phyloP scores from a whole-genome alignment of 75 land plant species.

The Picea sitchensis region DNA sequence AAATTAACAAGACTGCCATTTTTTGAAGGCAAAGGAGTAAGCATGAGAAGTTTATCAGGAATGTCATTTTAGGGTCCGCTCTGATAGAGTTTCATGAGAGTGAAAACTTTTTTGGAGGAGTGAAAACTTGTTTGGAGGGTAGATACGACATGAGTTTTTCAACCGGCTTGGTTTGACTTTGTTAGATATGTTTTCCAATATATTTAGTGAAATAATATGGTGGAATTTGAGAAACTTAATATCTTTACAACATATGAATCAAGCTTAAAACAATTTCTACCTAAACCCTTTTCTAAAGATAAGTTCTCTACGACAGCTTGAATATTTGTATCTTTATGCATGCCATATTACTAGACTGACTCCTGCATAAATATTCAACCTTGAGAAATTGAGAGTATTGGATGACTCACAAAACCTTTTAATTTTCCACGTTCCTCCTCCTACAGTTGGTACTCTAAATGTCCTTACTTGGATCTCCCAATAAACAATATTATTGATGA shows the following conservation, averaged over 20 bases:
- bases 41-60: not conserved
- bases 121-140: constrained; percentile 10
- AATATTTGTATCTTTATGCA: constrained; percentile 62
- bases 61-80: not conserved
- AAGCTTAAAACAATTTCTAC: constrained; percentile 31
- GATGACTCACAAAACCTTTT: constrained; percentile 63
- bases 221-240: constrained; percentile 10
- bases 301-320: constrained; percentile 20
- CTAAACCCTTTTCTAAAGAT: constrained; percentile 16
- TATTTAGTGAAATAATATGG: constrained; percentile 38
- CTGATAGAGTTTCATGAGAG: constrained; percentile 13
- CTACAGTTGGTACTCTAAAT: not conserved
- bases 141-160: constrained; percentile 12
- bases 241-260: constrained; percentile 54
- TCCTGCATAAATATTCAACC: constrained; percentile 16
- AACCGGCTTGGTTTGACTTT: constrained; percentile 35
- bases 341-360: constrained; percentile 40
- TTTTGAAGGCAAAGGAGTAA: not conserved
- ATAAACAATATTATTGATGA: constrained; percentile 65
- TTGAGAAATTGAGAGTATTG: constrained; percentile 20
- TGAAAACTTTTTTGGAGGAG: not conserved
- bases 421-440: constrained; percentile 47
- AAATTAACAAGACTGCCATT: too few species aligned
- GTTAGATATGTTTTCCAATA: constrained; percentile 56
- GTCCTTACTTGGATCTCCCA: constrained; percentile 52